A percentile compares a stretch with the other conserved stretches of the same genome.
These are phyloP conservation scores for Sarcodon aspratus DNA, from an alignment of 768 basidiomycete genomes.

Conservation along the genomic window DNA sequence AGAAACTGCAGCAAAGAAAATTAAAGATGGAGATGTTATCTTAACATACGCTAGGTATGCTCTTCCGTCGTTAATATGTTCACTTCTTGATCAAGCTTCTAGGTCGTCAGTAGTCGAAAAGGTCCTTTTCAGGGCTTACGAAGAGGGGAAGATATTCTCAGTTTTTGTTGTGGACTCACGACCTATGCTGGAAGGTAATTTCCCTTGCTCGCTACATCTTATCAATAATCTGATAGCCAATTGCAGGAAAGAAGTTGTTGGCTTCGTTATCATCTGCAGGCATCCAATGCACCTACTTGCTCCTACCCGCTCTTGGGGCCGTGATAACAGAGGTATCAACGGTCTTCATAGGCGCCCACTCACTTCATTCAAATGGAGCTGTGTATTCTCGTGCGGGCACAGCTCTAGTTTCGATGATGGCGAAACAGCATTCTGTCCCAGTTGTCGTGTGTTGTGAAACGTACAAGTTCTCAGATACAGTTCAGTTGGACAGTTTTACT, in stretches of 20 bases:
- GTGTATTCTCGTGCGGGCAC: constrained; percentile 93
- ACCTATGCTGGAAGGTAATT: constrained; percentile 79
- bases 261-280: constrained; percentile 51
- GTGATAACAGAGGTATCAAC: constrained; percentile 74
- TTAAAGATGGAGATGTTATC: constrained; percentile 87
- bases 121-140: constrained; percentile 67
- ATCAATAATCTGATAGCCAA: not conserved
- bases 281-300: constrained; percentile 83
- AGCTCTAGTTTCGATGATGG: constrained; percentile 94
- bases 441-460: constrained; percentile 98
- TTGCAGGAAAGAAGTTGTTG: constrained; percentile 67
- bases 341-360: constrained; percentile 87
- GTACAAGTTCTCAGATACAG: constrained; percentile 92
- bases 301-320: constrained; percentile 78
- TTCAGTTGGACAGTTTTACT: constrained; percentile 88
- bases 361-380: constrained; percentile 88
- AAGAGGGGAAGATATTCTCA: constrained; percentile 67
- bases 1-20: constrained; percentile 81
- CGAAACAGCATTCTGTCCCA: constrained; percentile 78
- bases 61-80: not conserved
- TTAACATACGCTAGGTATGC: constrained; percentile 84
- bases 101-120: constrained; percentile 95
- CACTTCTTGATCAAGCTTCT: constrained; percentile 1
- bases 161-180: constrained; percentile 94
- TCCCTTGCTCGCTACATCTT: constrained; percentile 1